phyloP scores from a whole-genome alignment of 495 filamentous ascomycete species.

The Astrothelium macrocarpum region DNA sequence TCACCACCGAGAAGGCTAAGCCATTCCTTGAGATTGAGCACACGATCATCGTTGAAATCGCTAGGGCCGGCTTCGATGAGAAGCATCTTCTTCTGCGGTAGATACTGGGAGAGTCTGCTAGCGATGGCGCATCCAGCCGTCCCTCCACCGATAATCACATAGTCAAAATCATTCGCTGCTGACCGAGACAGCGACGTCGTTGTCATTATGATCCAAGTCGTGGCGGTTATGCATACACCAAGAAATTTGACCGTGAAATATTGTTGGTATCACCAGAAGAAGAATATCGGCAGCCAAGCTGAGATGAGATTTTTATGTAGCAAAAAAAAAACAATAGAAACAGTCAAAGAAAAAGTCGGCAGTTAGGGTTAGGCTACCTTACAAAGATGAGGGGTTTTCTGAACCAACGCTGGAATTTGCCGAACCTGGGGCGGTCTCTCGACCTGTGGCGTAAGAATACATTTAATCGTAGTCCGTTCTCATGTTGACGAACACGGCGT shows the following conservation, averaged over 20 bases:
- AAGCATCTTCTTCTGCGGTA: conserved; percentile 32
- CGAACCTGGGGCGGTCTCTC: neutral
- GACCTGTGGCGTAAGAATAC: too few species aligned
- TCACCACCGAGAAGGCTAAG: conserved; percentile 67
- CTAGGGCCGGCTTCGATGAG: conserved; percentile 38
- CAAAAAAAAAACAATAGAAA: too few species aligned
- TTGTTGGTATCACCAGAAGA: too few species aligned
- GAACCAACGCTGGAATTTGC: neutral
- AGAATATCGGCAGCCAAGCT: too few species aligned
- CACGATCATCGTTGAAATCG: conserved; percentile 57
- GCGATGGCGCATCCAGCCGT: conserved; percentile 85
- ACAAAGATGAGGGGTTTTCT: neutral
- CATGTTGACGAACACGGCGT: too few species aligned
- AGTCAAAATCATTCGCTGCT: conserved; percentile 65
- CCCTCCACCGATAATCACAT: conserved; percentile 77
- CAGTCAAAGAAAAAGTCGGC: neutral
- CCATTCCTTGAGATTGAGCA: conserved; percentile 72
- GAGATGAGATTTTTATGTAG: too few species aligned
- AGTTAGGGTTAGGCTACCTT: neutral
- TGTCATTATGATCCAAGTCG: conserved; percentile 28
- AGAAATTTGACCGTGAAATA: too few species aligned
- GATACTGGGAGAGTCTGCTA: conserved; percentile 44
- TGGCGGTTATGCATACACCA: neutral
- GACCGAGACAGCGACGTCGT: conserved; percentile 50
- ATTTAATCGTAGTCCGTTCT: too few species aligned